These are phyloP conservation scores for Diaporthe sp. DNA, from an alignment of 2,329 filamentous ascomycete species.

Conservation along the genomic window DNA sequence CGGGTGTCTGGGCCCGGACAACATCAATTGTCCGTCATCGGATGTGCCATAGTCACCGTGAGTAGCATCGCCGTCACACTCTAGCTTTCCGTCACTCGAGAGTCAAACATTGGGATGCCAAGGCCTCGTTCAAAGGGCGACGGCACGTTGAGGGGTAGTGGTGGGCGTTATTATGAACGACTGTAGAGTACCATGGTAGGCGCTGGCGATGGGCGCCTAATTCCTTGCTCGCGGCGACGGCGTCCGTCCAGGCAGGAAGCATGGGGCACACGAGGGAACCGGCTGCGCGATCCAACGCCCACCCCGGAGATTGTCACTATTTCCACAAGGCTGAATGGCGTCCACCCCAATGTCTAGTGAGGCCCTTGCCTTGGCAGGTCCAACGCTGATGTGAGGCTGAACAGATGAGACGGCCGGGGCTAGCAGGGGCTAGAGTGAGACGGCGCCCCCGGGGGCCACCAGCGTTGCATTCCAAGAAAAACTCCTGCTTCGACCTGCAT, in stretches of 20 bases:
- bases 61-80: slow-evolving; percentile 19
- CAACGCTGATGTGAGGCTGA: slow-evolving; percentile 13
- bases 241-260: background rate
- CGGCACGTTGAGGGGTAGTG: background rate
- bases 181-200: background rate
- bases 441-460: slow-evolving; percentile 19
- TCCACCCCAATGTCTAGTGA: background rate
- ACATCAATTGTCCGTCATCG: background rate
- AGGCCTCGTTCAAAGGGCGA: background rate
- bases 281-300: background rate
- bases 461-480: slow-evolving; percentile 17
- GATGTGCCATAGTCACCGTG: slow-evolving; percentile 9
- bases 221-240: background rate
- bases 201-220: background rate
- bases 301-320: slow-evolving; percentile 1
- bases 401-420: slow-evolving; percentile 5
- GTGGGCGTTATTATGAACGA: background rate
- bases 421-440: slow-evolving; percentile 17
- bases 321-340: slow-evolving; percentile 25
- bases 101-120: background rate
- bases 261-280: slow-evolving; percentile 1
- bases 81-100: background rate
- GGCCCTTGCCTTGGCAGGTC: background rate
- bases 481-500: slow-evolving; percentile 18
- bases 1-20: background rate